phyloP scores from a whole-genome alignment of 2,329 filamentous ascomycete genomes.

The Pestalotiopsis sp. region DNA sequence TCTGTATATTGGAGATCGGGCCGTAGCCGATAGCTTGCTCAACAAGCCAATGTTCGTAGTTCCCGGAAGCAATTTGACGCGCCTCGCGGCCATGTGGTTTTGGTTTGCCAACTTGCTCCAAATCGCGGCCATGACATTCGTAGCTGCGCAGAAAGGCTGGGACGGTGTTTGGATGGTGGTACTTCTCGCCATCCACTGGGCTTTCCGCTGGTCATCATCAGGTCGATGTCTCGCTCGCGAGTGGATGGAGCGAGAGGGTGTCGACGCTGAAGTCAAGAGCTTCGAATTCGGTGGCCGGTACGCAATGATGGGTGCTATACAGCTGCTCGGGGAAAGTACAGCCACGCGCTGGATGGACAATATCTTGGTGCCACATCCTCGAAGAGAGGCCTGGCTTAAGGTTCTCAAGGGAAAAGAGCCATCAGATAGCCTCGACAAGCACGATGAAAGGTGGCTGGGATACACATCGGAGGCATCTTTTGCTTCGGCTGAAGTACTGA shows the following conservation, averaged over 20 bases:
- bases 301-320: conserved; percentile 25
- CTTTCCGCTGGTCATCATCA: neutral
- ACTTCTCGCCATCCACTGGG: neutral
- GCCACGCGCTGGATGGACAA: conserved; percentile 25
- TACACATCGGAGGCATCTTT: neutral
- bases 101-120: neutral
- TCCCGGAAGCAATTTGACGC: too few species aligned
- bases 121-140: neutral
- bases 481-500: neutral
- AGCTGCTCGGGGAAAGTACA: conserved; percentile 19
- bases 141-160: neutral
- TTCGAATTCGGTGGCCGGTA: conserved; percentile 15
- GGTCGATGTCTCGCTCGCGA: neutral
- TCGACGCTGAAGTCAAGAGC: neutral
- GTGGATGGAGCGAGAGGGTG: neutral
- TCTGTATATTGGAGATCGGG: neutral
- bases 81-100: neutral
- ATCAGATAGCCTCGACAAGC: neutral
- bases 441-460: neutral
- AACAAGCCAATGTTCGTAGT: neutral
- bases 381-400: conserved; percentile 20
- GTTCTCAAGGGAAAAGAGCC: neutral
- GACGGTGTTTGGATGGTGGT: neutral
- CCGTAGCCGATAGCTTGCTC: too few species aligned
- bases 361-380: conserved; percentile 22